Base-by-base conservation (phyloP, 139 green algal genomes). In the Diplosphaera chodatii region DNA sequence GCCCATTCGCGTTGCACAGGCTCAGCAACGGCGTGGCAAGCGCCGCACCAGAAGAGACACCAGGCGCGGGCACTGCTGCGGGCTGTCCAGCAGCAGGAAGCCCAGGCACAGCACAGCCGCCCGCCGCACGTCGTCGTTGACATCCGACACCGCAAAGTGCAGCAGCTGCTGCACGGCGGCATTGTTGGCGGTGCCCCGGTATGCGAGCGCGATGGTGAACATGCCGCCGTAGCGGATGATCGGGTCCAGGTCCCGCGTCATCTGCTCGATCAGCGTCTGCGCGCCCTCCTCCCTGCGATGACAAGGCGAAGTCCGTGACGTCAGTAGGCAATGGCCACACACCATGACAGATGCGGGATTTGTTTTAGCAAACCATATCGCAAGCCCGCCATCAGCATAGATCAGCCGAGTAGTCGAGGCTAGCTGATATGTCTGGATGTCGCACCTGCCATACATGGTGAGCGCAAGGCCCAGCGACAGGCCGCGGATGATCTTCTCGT, bases 161-260 rank as follows among this genome's bases (percentile, higher is more conserved):
- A 99, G 91, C 77, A 99, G 92, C 77, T 88, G 91, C 76, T 94
- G 89, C 32, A 99, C 94, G 2, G 94, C 96, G 27, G 30, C 74
- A 75, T 98, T 98, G 84, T 98, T 97, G 77, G 79, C 88, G 20
- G 94, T 99, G 77, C 91, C 95, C 30, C 86, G 76, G 84, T 99
- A 99, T 0, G 96, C 96, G 70, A 99, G 82, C 25, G 89, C 96
- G 10, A 97, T 83, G 22, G 88, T 86, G 67, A 89, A 96, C 91
- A 98, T 98, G 59, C 89, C 95, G 23, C 94, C 94, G 75, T 98
- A 99, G 33, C 75, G 78, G 27, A 88, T 64, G 40, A 86, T 83
- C 62, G 77, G 70, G 64, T 86, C 76, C 71, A 84, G 80, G 76
- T 90, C 81, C 1, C 71, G 32, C 2, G 64, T 76, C 82, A 90